Evolutionary conservation across 1,139 yeast genomes (phyloP), one percentile per base, ranked within the genome.

Genomic region (Geotrichum histeridarum): DNA sequence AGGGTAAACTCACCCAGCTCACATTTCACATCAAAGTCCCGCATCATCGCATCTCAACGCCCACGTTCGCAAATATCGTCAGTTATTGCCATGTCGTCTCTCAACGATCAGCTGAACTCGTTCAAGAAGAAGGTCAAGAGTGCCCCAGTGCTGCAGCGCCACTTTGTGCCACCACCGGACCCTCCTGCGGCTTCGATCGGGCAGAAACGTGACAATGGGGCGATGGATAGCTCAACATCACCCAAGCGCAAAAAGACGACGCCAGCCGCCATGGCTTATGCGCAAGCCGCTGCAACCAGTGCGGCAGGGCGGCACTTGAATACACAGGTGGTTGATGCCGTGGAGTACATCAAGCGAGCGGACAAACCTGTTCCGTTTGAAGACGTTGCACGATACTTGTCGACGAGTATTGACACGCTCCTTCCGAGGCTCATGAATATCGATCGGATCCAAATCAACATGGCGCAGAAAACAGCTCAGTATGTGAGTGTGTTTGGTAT

Each of bases 401-500:
- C 76, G 31, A 68, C 67, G 14, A 71, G 74, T 18, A 65, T 70
- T 18, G 70, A 68, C 44, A 72, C 63, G 50, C 61, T 91, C 59
- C 70, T 88, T 37, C 87, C 88, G 38, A 75, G 89, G 62, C 72
- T 91, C 60, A 79, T 82, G 63, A 88, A 84, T 64, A 80, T 89
- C 57, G 93, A 88, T 61, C 77, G 94, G 66, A 84, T 89, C 64
- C 69, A 63, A 42, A 62, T 70, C 58, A 61, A 65, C 50, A 67
- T 60, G 1, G 74, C 73, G 32, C 76, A 75, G 38, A 74, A 81
- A 54, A 84, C 96, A 0, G 79, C 90, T 54, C 93, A 88, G 66
- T 94, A 93, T 66, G 85, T 88, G 45, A 89, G 98, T 4, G 77
- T 89, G 54, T 95, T 89, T 70, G 91, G 91, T 66, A 91, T 94